These are phyloP conservation scores for Torulaspora gathmanii DNA, from an alignment of 805 yeast species.

Conservation along the genomic window DNA sequence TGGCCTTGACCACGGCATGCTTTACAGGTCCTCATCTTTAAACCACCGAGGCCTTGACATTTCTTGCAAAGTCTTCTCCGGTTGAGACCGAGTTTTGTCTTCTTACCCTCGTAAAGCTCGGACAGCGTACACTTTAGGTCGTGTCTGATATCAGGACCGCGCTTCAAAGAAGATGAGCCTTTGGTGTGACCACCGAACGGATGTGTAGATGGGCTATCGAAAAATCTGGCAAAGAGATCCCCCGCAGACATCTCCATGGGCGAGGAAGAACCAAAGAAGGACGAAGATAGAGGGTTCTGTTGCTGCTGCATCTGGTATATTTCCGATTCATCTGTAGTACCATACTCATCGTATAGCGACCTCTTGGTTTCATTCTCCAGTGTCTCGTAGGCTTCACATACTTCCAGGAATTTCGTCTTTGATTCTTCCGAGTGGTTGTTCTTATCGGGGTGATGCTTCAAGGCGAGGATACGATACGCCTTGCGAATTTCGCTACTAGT, in stretches of 20 bases:
- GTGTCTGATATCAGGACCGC: constrained; percentile 55
- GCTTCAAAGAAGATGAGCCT: constrained; percentile 1
- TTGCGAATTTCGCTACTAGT: constrained; percentile 47
- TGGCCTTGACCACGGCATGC: constrained; percentile 44
- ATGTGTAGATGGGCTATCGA: constrained; percentile 15
- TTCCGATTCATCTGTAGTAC: constrained; percentile 31
- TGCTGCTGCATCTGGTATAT: constrained; percentile 16
- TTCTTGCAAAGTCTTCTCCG: constrained; percentile 45
- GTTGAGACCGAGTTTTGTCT: constrained; percentile 49
- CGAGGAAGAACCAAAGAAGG: constrained; percentile 9
- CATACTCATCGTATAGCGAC: constrained; percentile 49
- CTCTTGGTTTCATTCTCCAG: constrained; percentile 46
- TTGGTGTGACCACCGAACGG: constrained; percentile 1
- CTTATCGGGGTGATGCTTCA: constrained; percentile 63
- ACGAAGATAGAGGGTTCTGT: constrained; percentile 3
- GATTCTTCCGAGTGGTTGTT: constrained; percentile 47
- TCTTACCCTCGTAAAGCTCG: constrained; percentile 57
- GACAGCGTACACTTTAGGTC: constrained; percentile 47
- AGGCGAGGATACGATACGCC: constrained; percentile 49
- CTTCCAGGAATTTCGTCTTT: constrained; percentile 53
- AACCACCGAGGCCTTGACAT: constrained; percentile 54
- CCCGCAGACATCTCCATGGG: constrained; percentile 25
- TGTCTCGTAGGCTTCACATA: constrained; percentile 63
- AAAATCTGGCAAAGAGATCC: constrained; percentile 31
- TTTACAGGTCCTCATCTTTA: constrained; percentile 30